These are phyloP conservation scores for Lodderomyces orthopsilosis DNA, from an alignment of 1,139 yeast genomes.

Conservation along the genomic window DNA sequence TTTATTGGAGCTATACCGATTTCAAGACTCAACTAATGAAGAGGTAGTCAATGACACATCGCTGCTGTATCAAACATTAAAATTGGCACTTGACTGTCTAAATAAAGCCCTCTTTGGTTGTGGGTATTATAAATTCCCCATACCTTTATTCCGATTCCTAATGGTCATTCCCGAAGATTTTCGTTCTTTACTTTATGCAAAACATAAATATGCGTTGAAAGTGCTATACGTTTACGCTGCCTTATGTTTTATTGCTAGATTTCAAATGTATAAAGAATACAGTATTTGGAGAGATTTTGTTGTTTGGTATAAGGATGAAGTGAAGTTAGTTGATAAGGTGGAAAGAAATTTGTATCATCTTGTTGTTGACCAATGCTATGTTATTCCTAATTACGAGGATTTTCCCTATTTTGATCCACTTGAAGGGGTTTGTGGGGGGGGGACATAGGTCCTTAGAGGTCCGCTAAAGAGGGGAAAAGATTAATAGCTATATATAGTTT, in stretches of 20 bases:
- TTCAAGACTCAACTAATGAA: slow-evolving; percentile 3
- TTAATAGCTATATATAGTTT: too few species aligned
- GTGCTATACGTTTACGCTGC: slow-evolving; percentile 23
- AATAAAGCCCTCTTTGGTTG: slow-evolving; percentile 10
- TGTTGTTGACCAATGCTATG: slow-evolving; percentile 7
- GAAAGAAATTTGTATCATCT: slow-evolving; percentile 17
- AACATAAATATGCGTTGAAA: slow-evolving; percentile 25
- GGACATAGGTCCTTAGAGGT: background rate
- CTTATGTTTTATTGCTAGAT: slow-evolving; percentile 20
- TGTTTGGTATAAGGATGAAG: slow-evolving; percentile 19
- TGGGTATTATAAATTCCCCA: slow-evolving; percentile 21
- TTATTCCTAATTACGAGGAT: slow-evolving; percentile 4
- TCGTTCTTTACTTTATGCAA: slow-evolving; percentile 19
- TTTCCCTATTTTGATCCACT: slow-evolving; percentile 11
- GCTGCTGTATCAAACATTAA: slow-evolving; percentile 13
- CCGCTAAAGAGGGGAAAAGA: too few species aligned
- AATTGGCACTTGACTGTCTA: slow-evolving; percentile 5
- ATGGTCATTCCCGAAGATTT: slow-evolving; percentile 19
- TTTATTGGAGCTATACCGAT: slow-evolving; percentile 1
- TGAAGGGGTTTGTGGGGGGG: background rate
- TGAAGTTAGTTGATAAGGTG: slow-evolving; percentile 16
- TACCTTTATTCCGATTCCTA: slow-evolving; percentile 30
- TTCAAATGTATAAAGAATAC: slow-evolving; percentile 18
- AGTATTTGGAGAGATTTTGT: slow-evolving; percentile 31
- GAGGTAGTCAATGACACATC: slow-evolving; percentile 11